Conservation (phyloP, 139 green algal genomes). For the Astrephomene gubernaculifera region DNA sequence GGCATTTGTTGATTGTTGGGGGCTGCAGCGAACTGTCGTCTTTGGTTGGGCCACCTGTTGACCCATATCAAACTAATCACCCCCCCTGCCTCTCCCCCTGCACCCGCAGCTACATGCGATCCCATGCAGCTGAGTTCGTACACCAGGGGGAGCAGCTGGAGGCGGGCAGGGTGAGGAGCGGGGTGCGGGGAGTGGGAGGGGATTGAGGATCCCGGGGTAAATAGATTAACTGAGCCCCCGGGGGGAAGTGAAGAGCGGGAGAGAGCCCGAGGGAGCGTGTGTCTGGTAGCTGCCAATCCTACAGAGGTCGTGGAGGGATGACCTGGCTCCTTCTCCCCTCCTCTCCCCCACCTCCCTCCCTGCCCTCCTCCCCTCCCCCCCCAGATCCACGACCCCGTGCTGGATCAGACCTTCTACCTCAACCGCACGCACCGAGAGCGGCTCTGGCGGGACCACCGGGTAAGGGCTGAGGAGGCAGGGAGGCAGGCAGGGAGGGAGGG, state of each 20-base stretch:
- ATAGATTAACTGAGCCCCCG: too few species aligned
- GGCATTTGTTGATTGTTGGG: too few species aligned
- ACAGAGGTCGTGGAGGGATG: too few species aligned
- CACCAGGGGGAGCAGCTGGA: conserved; percentile 52
- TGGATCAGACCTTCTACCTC: conserved; percentile 41
- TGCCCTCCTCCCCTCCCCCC: background rate
- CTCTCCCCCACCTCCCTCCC: background rate
- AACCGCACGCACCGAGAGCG: background rate
- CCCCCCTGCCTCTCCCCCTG: conserved; percentile 21
- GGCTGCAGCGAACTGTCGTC: too few species aligned
- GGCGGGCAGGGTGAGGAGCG: conserved; percentile 36
- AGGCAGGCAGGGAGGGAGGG: background rate
- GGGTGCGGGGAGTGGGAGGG: too few species aligned
- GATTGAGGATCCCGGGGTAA: too few species aligned
- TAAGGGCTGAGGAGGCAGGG: background rate
- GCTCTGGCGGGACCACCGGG: conserved; percentile 10
- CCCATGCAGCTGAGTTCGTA: conserved; percentile 59
- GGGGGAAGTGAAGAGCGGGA: too few species aligned
- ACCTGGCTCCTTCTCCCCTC: too few species aligned
- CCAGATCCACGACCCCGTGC: conserved; percentile 41
- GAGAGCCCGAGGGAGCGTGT: too few species aligned
- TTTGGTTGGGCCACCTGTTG: too few species aligned
- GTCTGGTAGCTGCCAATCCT: too few species aligned
- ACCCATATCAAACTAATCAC: background rate
- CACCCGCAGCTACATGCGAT: conserved; percentile 53